Evolutionary conservation across 2,329 filamentous ascomycete genomes (phyloP), one percentile per base, ranked within the genome.

Genomic region (Phialophora expanda): DNA sequence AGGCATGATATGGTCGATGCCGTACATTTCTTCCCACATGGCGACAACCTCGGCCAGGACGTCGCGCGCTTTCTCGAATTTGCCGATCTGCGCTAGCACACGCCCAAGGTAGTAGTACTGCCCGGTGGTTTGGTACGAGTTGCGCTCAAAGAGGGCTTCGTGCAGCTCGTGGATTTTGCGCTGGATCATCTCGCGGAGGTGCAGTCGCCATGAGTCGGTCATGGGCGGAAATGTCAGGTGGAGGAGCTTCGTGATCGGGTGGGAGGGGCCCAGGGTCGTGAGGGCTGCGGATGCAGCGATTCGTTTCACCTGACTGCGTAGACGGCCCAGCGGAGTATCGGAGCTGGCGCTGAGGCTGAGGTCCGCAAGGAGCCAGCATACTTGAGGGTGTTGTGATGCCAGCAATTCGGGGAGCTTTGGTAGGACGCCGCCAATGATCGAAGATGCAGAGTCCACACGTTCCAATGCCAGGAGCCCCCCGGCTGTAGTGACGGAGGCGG

Each of bases 161-260:
- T 68, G 62, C 30, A 68, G 41, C 8, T 54, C 56, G 26, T 60
- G 59, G 30, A 65, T 54, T 20, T 63, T 62, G 22, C 62, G 62
- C 51, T 65, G 62, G 26, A 67, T 55, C 11, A 68, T 8, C 46
- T 68, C 58, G 46, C 66, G 58, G 20, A 65, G 56, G n/a, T 58
- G 44, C 7, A 48, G 12, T 17, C 30, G 53, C 34, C 48, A 28
- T 4, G 7, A 12, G 17, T 32, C 22, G n/a, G 48, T 30, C 34
- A 20, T 30, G 58, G 20, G 26, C 8, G 62, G 22, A 20, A 67
- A 54, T 7, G 26, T 54, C 9, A 65, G 22, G 0, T 46, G 57
- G 4, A 67, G 57, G 20, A 67, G 58, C n/a, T 46, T 22, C n/a
- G 62, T 62, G 48, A 67, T 59, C 30, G 62, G 66, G 32, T 67